Percentiles rank a stretch among this genome's conserved stretches.
These are phyloP conservation scores for Geranium brycei DNA, from an alignment of 345 rosid genomes.

Conservation along the genomic window DNA sequence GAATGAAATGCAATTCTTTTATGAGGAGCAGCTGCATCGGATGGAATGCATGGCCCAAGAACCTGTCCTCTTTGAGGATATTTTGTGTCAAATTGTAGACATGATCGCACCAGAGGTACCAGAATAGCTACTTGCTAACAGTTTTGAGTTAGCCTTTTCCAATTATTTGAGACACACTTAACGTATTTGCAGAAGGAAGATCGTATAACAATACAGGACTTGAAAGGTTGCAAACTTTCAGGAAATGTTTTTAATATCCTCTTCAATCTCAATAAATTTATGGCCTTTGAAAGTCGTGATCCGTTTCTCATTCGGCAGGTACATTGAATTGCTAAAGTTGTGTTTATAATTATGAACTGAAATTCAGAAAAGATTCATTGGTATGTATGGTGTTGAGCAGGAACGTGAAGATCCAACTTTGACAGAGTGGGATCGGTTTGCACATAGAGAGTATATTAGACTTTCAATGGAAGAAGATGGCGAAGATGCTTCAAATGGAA, in stretches of 20 bases:
- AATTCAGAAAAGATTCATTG: neutral
- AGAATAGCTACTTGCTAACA: no score
- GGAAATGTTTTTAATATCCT: slow-evolving; percentile 87
- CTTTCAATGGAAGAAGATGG: slow-evolving; percentile 99
- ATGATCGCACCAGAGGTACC: slow-evolving; percentile 85
- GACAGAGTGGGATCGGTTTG: slow-evolving; percentile 99
- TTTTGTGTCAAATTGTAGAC: slow-evolving; percentile 85
- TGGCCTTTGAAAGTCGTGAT: slow-evolving; percentile 95
- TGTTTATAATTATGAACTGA: neutral
- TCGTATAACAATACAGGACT: slow-evolving; percentile 49
- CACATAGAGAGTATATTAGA: slow-evolving; percentile 92
- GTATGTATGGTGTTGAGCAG: slow-evolving; percentile 20
- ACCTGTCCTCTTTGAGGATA: slow-evolving; percentile 90
- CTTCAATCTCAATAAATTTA: slow-evolving; percentile 88
- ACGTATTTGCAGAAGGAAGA: slow-evolving; percentile 49
- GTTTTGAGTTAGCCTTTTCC: neutral
- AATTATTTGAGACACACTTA: slow-evolving; percentile 1
- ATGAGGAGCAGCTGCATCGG: slow-evolving; percentile 93
- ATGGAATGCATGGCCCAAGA: slow-evolving; percentile 99
- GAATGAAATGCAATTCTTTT: slow-evolving; percentile 82
- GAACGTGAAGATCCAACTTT: slow-evolving; percentile 91
- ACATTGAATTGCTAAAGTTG: neutral
- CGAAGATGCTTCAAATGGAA: slow-evolving; percentile 94
- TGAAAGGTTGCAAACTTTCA: slow-evolving; percentile 77
- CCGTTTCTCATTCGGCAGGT: slow-evolving; percentile 99